Conservation (phyloP, 1,139 yeast genomes). For the Protomyces inouyei region DNA sequence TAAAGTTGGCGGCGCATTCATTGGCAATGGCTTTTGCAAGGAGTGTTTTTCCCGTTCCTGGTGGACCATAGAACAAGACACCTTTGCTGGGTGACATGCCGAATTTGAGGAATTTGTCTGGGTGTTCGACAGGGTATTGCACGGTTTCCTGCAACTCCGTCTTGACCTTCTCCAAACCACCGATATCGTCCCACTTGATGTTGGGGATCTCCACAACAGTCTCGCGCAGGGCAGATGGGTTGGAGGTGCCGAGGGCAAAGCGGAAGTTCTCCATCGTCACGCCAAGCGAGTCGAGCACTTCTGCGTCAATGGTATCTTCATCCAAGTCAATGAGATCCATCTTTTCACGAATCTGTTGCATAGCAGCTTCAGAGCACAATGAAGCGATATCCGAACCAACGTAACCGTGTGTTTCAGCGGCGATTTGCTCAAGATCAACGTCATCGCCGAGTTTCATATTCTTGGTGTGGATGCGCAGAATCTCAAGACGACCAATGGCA, state of each 20-base stretch:
- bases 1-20: conserved; percentile 93
- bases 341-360: conserved; percentile 98
- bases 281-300: conserved; percentile 90
- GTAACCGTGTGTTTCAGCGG: conserved; percentile 91
- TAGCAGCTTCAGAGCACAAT: conserved; percentile 97
- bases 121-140: conserved; percentile 96
- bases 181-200: conserved; percentile 97
- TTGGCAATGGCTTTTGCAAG: conserved; percentile 98
- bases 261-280: conserved; percentile 99
- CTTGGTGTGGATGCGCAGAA: conserved; percentile 86
- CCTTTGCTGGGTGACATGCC: conserved; percentile 98
- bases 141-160: conserved; percentile 97
- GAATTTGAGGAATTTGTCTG: conserved; percentile 96
- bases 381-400: conserved; percentile 96
- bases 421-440: conserved; percentile 90
- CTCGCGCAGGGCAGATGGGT: conserved; percentile 98
- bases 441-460: conserved; percentile 95
- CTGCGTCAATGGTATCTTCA: conserved; percentile 97
- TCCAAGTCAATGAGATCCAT: conserved; percentile 97
- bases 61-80: conserved; percentile 97
- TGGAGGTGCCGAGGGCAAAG: conserved; percentile 95
- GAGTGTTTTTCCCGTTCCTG: conserved; percentile 98
- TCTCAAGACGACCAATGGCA: conserved; percentile 96
- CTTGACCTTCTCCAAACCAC: conserved; percentile 93
- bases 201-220: conserved; percentile 98